Evolutionary conservation across 176 grass and related monocot species (phyloP), one percentile per base, ranked within the genome.

Genomic region (Alloteropsis semialata): DNA sequence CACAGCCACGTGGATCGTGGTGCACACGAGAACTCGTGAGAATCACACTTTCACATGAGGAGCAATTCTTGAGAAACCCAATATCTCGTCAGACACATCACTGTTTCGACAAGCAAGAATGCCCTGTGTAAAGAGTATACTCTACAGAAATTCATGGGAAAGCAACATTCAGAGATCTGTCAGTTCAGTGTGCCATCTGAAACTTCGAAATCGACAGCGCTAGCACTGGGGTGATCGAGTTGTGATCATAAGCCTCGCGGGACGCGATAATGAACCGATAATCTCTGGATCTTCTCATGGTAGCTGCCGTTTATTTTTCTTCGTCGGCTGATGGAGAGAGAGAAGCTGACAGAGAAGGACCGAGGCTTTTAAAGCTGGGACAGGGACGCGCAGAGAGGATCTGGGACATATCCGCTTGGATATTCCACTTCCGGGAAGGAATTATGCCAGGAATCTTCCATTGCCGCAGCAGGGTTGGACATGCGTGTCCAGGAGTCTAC

Each of bases 391-490:
- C 79, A 87, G 88, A 87, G 88, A 90, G 84, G 67, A 90, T 90
- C 79, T 83, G 30, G 13, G 24, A 30, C 67, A 83, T 84, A 30
- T 87, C 84, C 84, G 73, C 0, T 61, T 75, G 88, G 88, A 90
- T 86, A 87, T 90, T 86, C 88, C 66, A 16, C 30, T 50, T 16
- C 39, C 32, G 5, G 58, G 58, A 3, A 34, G 54, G 88, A 73
- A 83, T 83, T 60, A 90, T 90, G 67, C 84, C 33, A 0, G 2
- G 88, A 86, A 90, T 90, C 84, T 90, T 86, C 88, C 88, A 14
- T 73, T 0, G 65, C 65, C 21, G 12, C 72, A 45, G 43, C 58
- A 16, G 61, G 62, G 50, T 11, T n/a, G n/a, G n/a, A n/a, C n/a
- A n/a, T n/a, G n/a, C n/a, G n/a, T n/a, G n/a, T n/a, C 57, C 60